Conservation (phyloP, 1,139 yeast species). For the Groenewaldozyma auringiensis region DNA sequence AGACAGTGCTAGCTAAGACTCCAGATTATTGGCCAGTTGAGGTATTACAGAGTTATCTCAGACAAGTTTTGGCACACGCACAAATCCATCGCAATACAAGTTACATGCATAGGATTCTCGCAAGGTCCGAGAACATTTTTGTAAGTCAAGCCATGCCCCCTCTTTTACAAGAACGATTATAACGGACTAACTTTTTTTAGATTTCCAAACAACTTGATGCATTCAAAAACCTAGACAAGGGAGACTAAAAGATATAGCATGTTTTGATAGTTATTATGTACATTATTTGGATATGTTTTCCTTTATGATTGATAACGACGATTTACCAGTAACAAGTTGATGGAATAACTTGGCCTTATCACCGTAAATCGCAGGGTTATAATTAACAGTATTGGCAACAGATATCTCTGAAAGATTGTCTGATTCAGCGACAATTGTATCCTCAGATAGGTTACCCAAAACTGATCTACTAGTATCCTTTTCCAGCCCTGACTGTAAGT, state of each 20-base stretch:
- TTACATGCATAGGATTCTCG: constrained; percentile 18
- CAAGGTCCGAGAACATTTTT: constrained; percentile 22
- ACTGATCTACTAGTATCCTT: background rate
- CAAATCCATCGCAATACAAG: constrained; percentile 20
- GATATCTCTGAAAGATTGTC: constrained; percentile 3
- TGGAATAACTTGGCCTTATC: constrained; percentile 6
- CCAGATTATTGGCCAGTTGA: constrained; percentile 34
- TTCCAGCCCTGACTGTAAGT: background rate
- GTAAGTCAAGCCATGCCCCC: constrained; percentile 2
- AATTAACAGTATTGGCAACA: constrained; percentile 8
- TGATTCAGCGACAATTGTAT: background rate
- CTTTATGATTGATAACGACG: constrained; percentile 6
- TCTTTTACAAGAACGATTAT: no score
- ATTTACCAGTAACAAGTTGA: constrained; percentile 8
- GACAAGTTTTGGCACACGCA: constrained; percentile 18
- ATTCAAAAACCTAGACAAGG: background rate
- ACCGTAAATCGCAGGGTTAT: constrained; percentile 7
- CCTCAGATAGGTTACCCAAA: constrained; percentile 1
- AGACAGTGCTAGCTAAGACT: constrained; percentile 24
- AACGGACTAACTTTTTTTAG: no score
- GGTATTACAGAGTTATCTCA: constrained; percentile 24
- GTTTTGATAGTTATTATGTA: no score
- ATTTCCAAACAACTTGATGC: background rate
- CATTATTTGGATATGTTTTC: background rate
- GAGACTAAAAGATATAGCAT: background rate